Evolutionary conservation across 2,329 filamentous ascomycete species (phyloP).

Genomic region (Balansia obtecta): DNA sequence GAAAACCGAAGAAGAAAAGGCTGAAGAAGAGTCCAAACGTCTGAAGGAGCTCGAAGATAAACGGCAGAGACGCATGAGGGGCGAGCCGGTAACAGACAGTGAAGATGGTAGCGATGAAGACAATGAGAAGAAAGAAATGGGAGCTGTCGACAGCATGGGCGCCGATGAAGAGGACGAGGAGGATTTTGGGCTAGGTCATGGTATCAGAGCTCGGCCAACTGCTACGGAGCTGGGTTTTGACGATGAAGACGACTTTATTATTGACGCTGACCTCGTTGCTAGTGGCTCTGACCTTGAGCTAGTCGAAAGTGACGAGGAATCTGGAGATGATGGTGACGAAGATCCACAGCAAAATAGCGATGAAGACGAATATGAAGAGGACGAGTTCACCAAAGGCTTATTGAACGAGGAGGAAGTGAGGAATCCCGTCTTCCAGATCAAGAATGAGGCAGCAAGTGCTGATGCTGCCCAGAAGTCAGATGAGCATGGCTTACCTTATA

Average conservation of each 20-base stretch:
- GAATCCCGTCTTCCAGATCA: constrained; percentile 35
- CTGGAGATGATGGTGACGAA: constrained; percentile 31
- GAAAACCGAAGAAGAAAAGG: constrained; percentile 81
- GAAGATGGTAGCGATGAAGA: constrained; percentile 40
- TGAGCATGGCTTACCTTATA: constrained; percentile 58
- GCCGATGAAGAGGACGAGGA: constrained; percentile 34
- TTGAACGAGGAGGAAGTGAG: constrained; percentile 45
- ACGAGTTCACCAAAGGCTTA: constrained; percentile 62
- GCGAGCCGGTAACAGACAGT: constrained; percentile 58
- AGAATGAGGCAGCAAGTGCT: constrained; percentile 29
- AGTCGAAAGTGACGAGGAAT: constrained; percentile 40
- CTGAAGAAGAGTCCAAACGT: constrained; percentile 62
- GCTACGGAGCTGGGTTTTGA: constrained; percentile 61
- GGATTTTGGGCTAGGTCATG: constrained; percentile 47
- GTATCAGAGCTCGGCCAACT: constrained; percentile 44
- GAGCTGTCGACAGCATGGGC: constrained; percentile 22
- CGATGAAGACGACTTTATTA: constrained; percentile 86
- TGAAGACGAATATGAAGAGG: constrained; percentile 35
- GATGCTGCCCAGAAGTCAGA: constrained; percentile 26
- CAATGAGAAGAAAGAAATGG: constrained; percentile 23
- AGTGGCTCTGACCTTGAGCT: constrained; percentile 61
- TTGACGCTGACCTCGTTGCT: constrained; percentile 80
- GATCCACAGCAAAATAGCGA: constrained; percentile 25
- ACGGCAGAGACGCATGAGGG: constrained; percentile 74
- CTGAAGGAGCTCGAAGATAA: constrained; percentile 74